Evolutionary conservation across 768 basidiomycete species (phyloP), one percentile per base, ranked within the genome.

Genomic region (Russula lepida): DNA sequence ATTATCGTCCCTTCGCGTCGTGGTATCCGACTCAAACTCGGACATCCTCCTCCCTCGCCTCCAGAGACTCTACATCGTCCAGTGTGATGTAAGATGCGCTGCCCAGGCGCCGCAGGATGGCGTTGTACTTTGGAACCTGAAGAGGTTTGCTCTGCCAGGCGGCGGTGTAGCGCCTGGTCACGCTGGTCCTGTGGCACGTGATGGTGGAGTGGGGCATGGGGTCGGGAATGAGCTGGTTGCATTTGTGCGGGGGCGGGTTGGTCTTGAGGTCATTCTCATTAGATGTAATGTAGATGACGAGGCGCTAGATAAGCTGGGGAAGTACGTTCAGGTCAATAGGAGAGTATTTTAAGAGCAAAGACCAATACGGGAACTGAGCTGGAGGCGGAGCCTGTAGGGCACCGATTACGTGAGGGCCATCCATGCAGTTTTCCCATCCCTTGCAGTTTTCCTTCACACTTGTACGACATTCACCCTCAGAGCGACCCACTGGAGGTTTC

Each of bases 241-340:
- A 2, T 15, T 62, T 11, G 61, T 54, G 17, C 35, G 56, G 17
- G 19, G 25, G 27, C 56, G 61, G 51, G 19, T 27, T 27, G 56
- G 56, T 32, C 17, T 62, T 8, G 61, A 58, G 37, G 56, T 62
- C 3, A 30, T 62, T 21, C 37, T 58, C 2, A 27, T 62, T 47
- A 51, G 56, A 2, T 62, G 61, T 28, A 28, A 9, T 32, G 44
- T 62, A 19, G 61, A 62, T 27, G 50, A 8, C 15, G 56, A 37
- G 9, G 49, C 28, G 17, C 12, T 62, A 44, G 56, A 57, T 1
- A 28, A 46, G 28, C 27, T 62, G 9, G 50, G 61, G 49, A 58
- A 58, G 35, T 13, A 37, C 35, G 49, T 21, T 25, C 61, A 58
- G n/a, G n/a, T n/a, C n/a, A n/a, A n/a, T n/a, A n/a, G n/a, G n/a